Evolutionary conservation across 805 yeast species (phyloP), one percentile per base, ranked within the genome.

Genomic region (Lachancea waltii): DNA sequence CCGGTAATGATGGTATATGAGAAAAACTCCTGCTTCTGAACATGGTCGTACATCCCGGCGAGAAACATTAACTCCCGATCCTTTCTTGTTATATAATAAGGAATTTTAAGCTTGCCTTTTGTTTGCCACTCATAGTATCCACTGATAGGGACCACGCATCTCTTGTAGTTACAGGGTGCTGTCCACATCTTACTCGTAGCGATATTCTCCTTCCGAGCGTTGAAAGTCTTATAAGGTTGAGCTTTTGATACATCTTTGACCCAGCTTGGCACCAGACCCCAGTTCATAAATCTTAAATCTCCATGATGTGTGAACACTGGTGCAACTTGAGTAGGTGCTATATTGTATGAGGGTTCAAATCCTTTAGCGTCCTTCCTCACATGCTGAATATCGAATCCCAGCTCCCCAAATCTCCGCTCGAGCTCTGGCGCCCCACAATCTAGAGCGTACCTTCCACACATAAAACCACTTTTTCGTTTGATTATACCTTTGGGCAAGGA

Each of bases 81-180:
- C 29, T 67, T 69, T 22, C 81, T 67, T 23, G 68, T 72, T 13
- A 87, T 68, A 51, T 65, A 89, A 54, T 80, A 75, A 0, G 96
- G 96, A 0, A 58, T 56, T 51, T 77, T 81, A 7, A 63, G 60
- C 37, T 54, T 63, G 8, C 52, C 54, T 13, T 39, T 41, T 2
- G 53, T 44, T 13, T 51, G 46, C 96, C 97, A 89, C 59, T 89
- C 97, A 53, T 75, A 89, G 58, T 89, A 89, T 0, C 96, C 96
- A 50, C 75, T 72, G 27, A 84, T 70, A 0, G 95, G 90, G 0
- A 86, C 75, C 1, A 81, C 78, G 55, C 95, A 87, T 26, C 95
- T 64, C 4, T 65, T 63, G 7, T 60, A 60, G 17, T 68, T 60
- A 25, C 69, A 61, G 4, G 74, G 65, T 1, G 65, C 44, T 5